Percentiles rank a stretch among this genome's conserved stretches.
Conservation (phyloP, 2,329 filamentous ascomycete genomes). For the Trichophyton benhamiae region DNA sequence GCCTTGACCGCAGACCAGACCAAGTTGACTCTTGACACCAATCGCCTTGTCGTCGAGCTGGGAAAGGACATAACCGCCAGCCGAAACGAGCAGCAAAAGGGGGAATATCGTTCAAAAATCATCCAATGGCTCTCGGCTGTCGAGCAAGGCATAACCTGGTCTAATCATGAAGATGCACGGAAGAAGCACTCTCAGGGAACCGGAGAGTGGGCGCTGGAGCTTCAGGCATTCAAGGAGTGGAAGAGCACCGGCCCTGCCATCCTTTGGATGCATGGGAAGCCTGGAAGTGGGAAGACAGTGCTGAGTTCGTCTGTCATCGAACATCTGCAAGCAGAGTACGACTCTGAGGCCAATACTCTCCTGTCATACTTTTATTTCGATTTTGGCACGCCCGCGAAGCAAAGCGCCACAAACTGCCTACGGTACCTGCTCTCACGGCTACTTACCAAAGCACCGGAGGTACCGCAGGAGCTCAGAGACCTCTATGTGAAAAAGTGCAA, state of each 20-base stretch:
- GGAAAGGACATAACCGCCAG: background rate
- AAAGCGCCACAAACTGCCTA: background rate
- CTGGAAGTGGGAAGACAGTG: conserved; percentile 26
- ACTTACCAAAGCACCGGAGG: background rate
- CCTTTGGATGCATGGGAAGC: conserved; percentile 20
- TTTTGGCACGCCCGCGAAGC: conserved; percentile 10
- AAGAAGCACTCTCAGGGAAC: background rate
- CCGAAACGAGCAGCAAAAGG: background rate
- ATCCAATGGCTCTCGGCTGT: background rate
- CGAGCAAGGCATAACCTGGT: background rate
- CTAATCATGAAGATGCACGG: background rate
- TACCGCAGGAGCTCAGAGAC: background rate
- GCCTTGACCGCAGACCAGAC: conserved; percentile 20
- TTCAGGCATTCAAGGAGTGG: background rate
- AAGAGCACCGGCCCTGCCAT: conserved; percentile 7
- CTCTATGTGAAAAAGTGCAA: background rate
- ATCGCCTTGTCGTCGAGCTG: background rate
- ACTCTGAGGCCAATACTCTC: background rate
- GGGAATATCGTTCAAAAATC: background rate
- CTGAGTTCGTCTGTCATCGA: conserved; percentile 20
- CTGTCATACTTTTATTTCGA: conserved; percentile 23
- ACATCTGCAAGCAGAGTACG: conserved; percentile 11
- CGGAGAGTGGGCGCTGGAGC: background rate
- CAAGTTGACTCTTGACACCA: conserved; percentile 5
- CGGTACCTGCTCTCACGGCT: background rate